These are phyloP conservation scores for Candida ficus DNA, from an alignment of 805 yeast genomes.

Conservation along the genomic window DNA sequence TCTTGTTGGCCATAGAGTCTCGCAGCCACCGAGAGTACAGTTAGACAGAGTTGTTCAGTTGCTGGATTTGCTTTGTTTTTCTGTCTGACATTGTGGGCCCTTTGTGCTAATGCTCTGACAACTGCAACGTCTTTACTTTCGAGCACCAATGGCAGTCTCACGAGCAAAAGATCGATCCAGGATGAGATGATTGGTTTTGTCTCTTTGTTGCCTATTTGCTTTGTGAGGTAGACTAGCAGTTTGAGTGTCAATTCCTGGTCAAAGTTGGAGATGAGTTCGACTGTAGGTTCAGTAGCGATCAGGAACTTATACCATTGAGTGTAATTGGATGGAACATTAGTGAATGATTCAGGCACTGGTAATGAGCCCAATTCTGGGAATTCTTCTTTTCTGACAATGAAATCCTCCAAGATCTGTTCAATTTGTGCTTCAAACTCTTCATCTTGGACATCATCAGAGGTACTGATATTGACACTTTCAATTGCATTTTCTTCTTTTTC, in stretches of 20 bases:
- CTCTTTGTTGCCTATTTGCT: constrained; percentile 17
- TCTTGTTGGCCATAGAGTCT: constrained; percentile 11
- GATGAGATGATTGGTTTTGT: constrained; percentile 10
- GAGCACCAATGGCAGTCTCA: constrained; percentile 14
- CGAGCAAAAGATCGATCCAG: constrained; percentile 19
- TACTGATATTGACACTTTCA: constrained; percentile 3
- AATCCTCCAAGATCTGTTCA: constrained; percentile 4
- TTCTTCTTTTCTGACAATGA: constrained; percentile 3
- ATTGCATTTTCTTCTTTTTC: constrained; percentile 12
- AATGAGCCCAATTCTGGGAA: constrained; percentile 9
- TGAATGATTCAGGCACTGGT: constrained; percentile 2
- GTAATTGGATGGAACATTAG: constrained; percentile 13
- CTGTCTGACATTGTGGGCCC: constrained; percentile 12
- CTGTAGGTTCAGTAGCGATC: constrained; percentile 13
- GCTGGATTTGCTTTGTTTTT: constrained; percentile 7
- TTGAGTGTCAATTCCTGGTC: constrained; percentile 18
- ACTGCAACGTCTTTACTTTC: constrained; percentile 15
- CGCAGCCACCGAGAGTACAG: constrained; percentile 12
- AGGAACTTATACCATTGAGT: constrained; percentile 20
- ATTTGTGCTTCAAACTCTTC: constrained; percentile 1
- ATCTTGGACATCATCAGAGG: background rate
- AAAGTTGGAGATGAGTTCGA: constrained; percentile 14
- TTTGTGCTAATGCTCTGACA: constrained; percentile 17
- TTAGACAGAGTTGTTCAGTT: constrained; percentile 1
- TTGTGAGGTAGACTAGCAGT: constrained; percentile 18